Base-by-base conservation (phyloP, 768 basidiomycete species). In the Mycena leptocephala region DNA sequence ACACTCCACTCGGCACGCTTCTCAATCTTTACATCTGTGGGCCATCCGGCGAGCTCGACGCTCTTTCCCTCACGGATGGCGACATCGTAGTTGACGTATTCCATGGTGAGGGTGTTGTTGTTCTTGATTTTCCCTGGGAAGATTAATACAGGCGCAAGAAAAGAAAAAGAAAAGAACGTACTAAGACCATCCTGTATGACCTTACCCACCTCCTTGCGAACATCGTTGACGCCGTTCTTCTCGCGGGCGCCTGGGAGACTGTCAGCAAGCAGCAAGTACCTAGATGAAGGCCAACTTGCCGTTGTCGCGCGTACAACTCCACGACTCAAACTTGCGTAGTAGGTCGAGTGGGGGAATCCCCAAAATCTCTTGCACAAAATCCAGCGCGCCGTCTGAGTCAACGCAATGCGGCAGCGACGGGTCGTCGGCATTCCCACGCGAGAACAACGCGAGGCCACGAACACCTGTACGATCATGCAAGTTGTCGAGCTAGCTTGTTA, bases 391-490 rank as follows among this genome's bases (percentile, higher is more conserved):
- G 43, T 46, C 43, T 18, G 43, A 46, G 16, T 46, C 43, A 18
- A 46, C 43, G 16, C 9, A 8, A 18, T 46, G 43, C 48, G 48
- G 48, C 48, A 6, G 5, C 2, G 48, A 20, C 24, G 62, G 39
- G 28, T 65, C 43, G 28, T 65, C 64, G 8, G 64, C n/a, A 32
- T 65, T 46, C 43, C 64, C 64, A 16, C 64, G 64, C 46, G 64
- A 32, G 22, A 48, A 30, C 20, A 65, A 46, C 10, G 32, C 64
- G 28, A 65, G 3, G 28, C 7, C 30, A 30, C 64, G 43, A 3
- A 32, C 46, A 22, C n/a, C n/a, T n/a, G 64, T 30, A 14, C 43
- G 26, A 1, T 51, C n/a, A n/a, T n/a, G n/a, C n/a, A n/a, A n/a
- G n/a, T n/a, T n/a, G n/a, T n/a, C n/a, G 10, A 41, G 35, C 61